Conservation (phyloP, 2,329 filamentous ascomycete species). For the Aureobasidium sp. region DNA sequence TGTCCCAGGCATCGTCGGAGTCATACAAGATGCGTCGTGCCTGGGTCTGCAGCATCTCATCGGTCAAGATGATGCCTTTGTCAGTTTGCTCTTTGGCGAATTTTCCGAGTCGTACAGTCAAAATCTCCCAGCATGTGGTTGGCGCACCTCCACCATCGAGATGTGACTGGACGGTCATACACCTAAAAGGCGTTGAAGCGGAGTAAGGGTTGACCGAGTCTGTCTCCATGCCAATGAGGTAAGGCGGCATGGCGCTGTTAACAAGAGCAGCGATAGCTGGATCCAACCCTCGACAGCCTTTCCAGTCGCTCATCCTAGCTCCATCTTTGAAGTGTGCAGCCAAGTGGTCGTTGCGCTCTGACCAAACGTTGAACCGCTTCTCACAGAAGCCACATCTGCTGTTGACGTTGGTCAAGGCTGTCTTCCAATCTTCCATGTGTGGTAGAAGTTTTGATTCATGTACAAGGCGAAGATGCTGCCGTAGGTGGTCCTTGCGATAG, state of each 20-base stretch:
- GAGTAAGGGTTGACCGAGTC: conserved; percentile 42
- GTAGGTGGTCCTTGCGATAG: conserved; percentile 56
- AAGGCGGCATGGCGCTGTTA: conserved; percentile 46
- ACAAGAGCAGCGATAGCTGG: conserved; percentile 42
- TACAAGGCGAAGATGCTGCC: conserved; percentile 55
- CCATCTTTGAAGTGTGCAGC: conserved; percentile 50
- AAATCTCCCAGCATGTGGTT: conserved; percentile 40
- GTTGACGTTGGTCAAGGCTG: conserved; percentile 47
- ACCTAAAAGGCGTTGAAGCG: conserved; percentile 29
- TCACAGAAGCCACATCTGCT: conserved; percentile 50
- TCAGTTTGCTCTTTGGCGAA: conserved; percentile 36
- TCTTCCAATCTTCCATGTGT: conserved; percentile 60
- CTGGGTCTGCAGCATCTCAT: conserved; percentile 44
- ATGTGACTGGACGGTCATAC: conserved; percentile 2
- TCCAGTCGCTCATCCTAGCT: conserved; percentile 48
- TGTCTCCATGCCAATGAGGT: conserved; percentile 44
- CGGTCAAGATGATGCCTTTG: conserved; percentile 37
- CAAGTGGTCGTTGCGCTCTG: conserved; percentile 46
- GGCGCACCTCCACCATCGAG: neutral
- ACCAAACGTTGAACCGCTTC: conserved; percentile 43
- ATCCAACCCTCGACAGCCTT: conserved; percentile 48
- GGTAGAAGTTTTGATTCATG: conserved; percentile 55
- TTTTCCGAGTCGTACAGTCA: conserved; percentile 40
- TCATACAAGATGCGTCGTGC: conserved; percentile 44
- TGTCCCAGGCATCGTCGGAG: conserved; percentile 44